Base-by-base conservation (phyloP, 2,329 filamentous ascomycete species). In the Colletotrichum somersetense region DNA sequence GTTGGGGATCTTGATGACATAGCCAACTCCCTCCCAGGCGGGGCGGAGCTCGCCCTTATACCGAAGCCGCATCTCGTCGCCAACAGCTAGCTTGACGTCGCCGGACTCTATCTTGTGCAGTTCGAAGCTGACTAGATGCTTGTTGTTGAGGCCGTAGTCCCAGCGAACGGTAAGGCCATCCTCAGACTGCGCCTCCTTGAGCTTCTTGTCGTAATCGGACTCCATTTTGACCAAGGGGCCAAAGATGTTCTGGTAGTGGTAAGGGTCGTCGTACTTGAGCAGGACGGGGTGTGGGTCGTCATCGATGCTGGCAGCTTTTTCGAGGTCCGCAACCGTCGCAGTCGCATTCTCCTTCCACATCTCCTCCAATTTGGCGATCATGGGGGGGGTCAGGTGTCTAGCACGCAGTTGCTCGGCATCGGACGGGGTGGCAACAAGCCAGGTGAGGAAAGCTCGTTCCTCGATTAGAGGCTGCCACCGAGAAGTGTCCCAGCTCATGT, bases 401-500 rank as follows among this genome's bases (percentile, higher is more conserved):
- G 96, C 96, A 70, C 96, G 94, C 73, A 99, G 91, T 83, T 98
- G 96, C 83, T 99, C 96, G 76, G 96, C 93, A 79, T 99, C 97
- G 44, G 93, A 93, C 1, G 96, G 96, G 12, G 93, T 88, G 57
- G 91, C 90, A 10, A 99, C 96, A 33, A 99, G 93, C 96, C 96
- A 99, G 50, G 92, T 89, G 48, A 99, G 84, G 80, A 99, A 99
- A 20, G 95, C 96, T 62, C 96, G 94, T 79, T 99, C 96, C 82
- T 98, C 95, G 75, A 99, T 98, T 71, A 99, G 87, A 16, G 96
- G 96, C 81, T 98, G 95, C 96, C 96, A 99, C 79, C 95, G 91
- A 35, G 96, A 97, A 7, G 95, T 97, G 81, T 99, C 96, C 96
- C 96, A 99, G 81, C 96, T 99, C 95, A 99, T 98, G 79, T 99